Evolutionary conservation across 176 grass and related monocot species (phyloP), one percentile per base, ranked within the genome.

Genomic region (Guadua angustifolia): DNA sequence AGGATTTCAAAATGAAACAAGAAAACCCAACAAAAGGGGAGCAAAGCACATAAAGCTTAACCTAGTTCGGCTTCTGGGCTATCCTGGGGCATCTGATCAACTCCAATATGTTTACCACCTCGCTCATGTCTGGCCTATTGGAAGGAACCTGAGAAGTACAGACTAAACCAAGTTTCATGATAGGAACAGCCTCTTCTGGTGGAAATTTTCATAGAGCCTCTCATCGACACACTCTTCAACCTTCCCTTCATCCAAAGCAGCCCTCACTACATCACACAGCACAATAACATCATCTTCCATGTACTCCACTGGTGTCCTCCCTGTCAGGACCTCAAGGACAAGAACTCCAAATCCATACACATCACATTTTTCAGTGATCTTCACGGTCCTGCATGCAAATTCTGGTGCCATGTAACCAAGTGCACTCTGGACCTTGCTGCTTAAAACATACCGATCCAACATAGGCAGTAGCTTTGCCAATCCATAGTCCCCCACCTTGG

Each of bases 321-420:
- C 97, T 65, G 93, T 88, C 82, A 99, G 47, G 44, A 99, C 92
- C 89, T 99, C 97, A 19, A 99, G 83, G 21, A 91, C 88, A 80
- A 99, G 85, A 73, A 96, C 78, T 7, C 97, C 97, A 74, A 95
- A 99, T 58, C 93, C 97, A 53, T 96, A 96, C 45, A 99, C 88
- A 38, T 99, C 97, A 47, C 97, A 99, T 80, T 99, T 99, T 22
- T 95, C 97, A 1, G 91, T 99, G 73, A 96, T 96, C 90, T 96
- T 95, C 81, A 99, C 97, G 24, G 93, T 93, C 55, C 91, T 79
- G 86, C 97, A 96, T 44, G 97, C 92, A 81, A 99, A 99, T 71
- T 99, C 97, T 77, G 97, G 97, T 55, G 97, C 97, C 89, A 95
- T 99, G 83, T 99, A 99, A 57, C 97, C 97, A 82, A 99, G 90